phyloP scores from a whole-genome alignment of 148 eudicot genomes.

The Pouteria glomerata region DNA sequence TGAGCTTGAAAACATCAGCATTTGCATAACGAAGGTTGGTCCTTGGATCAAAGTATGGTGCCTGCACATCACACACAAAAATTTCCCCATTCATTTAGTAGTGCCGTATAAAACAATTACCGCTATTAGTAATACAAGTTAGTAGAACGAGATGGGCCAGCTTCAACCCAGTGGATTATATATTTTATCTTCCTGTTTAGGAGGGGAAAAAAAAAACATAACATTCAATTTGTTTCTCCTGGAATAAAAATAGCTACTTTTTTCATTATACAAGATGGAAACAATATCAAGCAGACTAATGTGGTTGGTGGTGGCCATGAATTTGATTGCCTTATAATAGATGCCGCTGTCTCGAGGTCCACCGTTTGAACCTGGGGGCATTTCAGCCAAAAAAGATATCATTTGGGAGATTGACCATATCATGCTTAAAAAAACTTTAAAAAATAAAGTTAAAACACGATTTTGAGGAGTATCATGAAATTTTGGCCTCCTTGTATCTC shows the following conservation, averaged over 20 bases:
- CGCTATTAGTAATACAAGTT: not conserved
- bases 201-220: not conserved
- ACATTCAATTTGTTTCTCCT: not conserved
- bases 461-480: too few species aligned
- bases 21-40: slow-evolving; percentile 89
- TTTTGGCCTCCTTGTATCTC: not conserved
- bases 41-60: slow-evolving; percentile 92
- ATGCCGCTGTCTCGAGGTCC: too few species aligned
- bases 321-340: too few species aligned
- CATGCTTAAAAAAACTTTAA: too few species aligned
- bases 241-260: not conserved
- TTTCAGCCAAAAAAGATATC: too few species aligned
- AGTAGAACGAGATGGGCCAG: not conserved
- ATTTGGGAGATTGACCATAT: too few species aligned
- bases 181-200: not conserved
- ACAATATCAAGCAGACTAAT: not conserved
- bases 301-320: too few species aligned
- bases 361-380: too few species aligned
- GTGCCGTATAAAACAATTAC: not conserved
- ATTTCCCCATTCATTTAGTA: not conserved
- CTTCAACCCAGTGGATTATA: not conserved
- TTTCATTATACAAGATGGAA: not conserved
- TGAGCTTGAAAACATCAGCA: slow-evolving; percentile 69
- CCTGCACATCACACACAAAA: slow-evolving; percentile 35
- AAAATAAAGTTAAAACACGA: too few species aligned